phyloP scores from a whole-genome alignment of 1,139 yeast species.

The Diutina catenulata region DNA sequence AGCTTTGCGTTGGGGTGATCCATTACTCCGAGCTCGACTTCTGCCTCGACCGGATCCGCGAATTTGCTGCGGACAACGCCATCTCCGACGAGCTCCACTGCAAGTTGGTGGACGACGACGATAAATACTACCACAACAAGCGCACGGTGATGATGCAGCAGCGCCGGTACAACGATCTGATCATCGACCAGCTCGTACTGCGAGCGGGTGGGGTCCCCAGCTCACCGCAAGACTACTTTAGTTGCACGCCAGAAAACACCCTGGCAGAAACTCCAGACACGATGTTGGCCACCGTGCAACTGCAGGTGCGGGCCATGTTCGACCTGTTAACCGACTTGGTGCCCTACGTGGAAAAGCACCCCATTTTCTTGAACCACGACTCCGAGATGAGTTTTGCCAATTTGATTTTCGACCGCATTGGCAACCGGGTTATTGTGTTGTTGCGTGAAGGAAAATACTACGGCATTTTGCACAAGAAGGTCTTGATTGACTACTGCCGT shows the following conservation, averaged over 20 bases:
- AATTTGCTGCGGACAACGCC: slow-evolving; percentile 17
- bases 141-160: not conserved
- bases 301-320: slow-evolving; percentile 8
- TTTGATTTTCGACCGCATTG: slow-evolving; percentile 42
- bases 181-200: not conserved
- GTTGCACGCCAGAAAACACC: slow-evolving; percentile 9
- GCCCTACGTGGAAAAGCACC: slow-evolving; percentile 33
- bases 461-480: slow-evolving; percentile 47
- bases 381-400: slow-evolving; percentile 45
- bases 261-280: not conserved
- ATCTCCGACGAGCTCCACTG: slow-evolving; percentile 24
- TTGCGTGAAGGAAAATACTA: slow-evolving; percentile 37
- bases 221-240: slow-evolving; percentile 18
- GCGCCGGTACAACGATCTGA: not conserved
- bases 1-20: slow-evolving; percentile 34
- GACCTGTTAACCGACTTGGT: slow-evolving; percentile 29
- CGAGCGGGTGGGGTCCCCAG: not conserved
- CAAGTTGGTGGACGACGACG: slow-evolving; percentile 1
- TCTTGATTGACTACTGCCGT: slow-evolving; percentile 36
- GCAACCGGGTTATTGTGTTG: slow-evolving; percentile 41
- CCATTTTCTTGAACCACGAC: slow-evolving; percentile 37
- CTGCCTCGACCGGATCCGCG: slow-evolving; percentile 34
- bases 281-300: not conserved
- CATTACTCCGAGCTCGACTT: slow-evolving; percentile 44
- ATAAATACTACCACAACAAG: not conserved